These are phyloP conservation scores for Xylariaceae sp. DNA, from an alignment of 2,329 filamentous ascomycete genomes.

Conservation along the genomic window DNA sequence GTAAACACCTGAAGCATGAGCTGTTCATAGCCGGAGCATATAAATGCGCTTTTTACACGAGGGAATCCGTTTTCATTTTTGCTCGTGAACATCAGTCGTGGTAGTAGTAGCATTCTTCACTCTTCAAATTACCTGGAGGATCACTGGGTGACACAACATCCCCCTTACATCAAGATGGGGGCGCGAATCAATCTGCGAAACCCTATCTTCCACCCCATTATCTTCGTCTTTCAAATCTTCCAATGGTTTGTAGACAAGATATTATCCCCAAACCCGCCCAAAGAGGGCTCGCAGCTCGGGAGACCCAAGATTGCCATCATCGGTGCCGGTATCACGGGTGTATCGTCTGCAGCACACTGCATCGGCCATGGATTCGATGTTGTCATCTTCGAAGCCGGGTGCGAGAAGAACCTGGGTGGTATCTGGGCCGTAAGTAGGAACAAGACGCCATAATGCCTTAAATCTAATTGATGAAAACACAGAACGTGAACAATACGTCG, in stretches of 20 bases:
- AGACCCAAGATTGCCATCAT: conserved; percentile 66
- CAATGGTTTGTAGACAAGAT: conserved; percentile 62
- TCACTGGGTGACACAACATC: neutral
- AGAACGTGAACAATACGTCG: conserved; percentile 73
- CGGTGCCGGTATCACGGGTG: conserved; percentile 67
- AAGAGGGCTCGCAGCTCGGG: conserved; percentile 50
- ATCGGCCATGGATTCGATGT: conserved; percentile 84
- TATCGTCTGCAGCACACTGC: conserved; percentile 77
- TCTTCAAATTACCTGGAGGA: too few relatives aligned
- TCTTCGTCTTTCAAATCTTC: conserved; percentile 60
- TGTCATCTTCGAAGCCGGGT: conserved; percentile 70
- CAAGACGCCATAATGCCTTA: neutral
- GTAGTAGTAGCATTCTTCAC: too few relatives aligned
- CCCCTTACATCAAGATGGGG: conserved; percentile 13
- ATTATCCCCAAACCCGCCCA: conserved; percentile 67
- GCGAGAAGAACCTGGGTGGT: conserved; percentile 64
- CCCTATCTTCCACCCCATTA: conserved; percentile 48
- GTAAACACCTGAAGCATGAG: too few relatives aligned
- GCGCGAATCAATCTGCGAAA: conserved; percentile 30
- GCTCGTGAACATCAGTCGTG: too few relatives aligned
- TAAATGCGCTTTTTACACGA: too few relatives aligned
- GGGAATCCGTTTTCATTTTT: too few relatives aligned
- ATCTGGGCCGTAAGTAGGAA: conserved; percentile 67
- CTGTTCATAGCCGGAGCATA: too few relatives aligned
- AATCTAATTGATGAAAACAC: neutral